Conservation (phyloP, 371 early-diverging fungal genomes). For the Syncephalastrum contaminatum region DNA sequence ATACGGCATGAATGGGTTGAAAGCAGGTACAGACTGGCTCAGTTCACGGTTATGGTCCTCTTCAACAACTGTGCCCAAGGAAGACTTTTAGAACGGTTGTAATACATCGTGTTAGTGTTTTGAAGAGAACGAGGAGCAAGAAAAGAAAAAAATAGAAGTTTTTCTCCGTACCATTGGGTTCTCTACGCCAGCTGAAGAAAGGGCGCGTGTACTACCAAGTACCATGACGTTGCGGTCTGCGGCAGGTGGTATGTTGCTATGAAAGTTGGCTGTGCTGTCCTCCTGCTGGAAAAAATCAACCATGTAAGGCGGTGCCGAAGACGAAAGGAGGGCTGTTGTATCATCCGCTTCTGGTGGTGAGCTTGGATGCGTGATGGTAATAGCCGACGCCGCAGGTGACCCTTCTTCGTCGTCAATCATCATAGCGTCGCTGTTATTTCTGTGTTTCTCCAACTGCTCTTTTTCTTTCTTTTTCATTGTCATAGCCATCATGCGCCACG, state of each 20-base stretch:
- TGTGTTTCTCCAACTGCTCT: background rate
- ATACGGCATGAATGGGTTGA: constrained; percentile 6
- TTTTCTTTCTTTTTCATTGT: constrained; percentile 34
- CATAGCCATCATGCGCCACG: constrained; percentile 64
- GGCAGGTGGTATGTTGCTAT: no score
- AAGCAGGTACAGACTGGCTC: constrained; percentile 9
- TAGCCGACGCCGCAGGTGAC: constrained; percentile 1
- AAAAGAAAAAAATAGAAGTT: no score
- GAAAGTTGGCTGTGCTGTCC: background rate
- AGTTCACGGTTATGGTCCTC: constrained; percentile 8
- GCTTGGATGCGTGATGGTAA: background rate
- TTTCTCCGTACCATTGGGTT: no score
- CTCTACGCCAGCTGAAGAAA: constrained; percentile 1
- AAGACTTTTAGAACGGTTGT: background rate
- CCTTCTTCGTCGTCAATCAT: background rate
- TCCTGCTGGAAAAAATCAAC: constrained; percentile 15
- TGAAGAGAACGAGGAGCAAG: no score
- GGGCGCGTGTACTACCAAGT: constrained; percentile 14
- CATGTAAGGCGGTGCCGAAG: constrained; percentile 25
- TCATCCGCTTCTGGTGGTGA: constrained; percentile 17
- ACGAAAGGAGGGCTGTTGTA: constrained; percentile 21
- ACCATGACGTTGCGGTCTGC: constrained; percentile 14
- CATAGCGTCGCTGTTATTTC: background rate
- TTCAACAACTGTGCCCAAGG: constrained; percentile 7
- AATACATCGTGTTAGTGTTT: no score